A percentile compares a stretch with the other conserved stretches of the same genome.
Conservation (phyloP, 2,329 filamentous ascomycete genomes). For the Beauveria bassiana region DNA sequence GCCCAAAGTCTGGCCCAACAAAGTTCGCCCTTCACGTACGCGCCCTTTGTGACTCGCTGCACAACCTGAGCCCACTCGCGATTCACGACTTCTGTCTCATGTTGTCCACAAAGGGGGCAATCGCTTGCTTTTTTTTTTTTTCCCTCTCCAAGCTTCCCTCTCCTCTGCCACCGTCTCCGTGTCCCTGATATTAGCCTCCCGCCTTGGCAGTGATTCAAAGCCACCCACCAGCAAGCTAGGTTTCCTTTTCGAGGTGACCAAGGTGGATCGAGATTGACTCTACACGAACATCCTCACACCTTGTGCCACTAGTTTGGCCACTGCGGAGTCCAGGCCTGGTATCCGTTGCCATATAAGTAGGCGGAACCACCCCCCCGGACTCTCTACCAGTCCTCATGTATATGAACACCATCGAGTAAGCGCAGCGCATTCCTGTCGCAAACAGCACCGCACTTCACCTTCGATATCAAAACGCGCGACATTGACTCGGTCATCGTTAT, state of each 20-base stretch:
- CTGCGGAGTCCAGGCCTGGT: not conserved
- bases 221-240: not conserved
- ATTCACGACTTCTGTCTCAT: not conserved
- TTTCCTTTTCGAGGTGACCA: not conserved
- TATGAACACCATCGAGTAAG: slow-evolving; percentile 10
- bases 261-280: not conserved
- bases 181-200: not conserved
- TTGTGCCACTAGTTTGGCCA: not conserved
- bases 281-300: not conserved
- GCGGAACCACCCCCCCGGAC: not conserved
- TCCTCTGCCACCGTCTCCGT: not conserved
- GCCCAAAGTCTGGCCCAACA: not conserved
- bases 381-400: not conserved
- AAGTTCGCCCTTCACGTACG: not conserved
- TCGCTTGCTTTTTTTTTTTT: not conserved
- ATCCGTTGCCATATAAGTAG: not conserved
- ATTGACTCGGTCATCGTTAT: not conserved
- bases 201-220: not conserved
- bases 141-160: not conserved
- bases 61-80: not conserved
- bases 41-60: not conserved
- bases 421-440: not conserved
- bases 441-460: not conserved
- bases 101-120: not conserved
- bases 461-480: not conserved